Evolutionary conservation across 164 flowering plant genomes (phyloP).

Genomic region (Annona squamosa): DNA sequence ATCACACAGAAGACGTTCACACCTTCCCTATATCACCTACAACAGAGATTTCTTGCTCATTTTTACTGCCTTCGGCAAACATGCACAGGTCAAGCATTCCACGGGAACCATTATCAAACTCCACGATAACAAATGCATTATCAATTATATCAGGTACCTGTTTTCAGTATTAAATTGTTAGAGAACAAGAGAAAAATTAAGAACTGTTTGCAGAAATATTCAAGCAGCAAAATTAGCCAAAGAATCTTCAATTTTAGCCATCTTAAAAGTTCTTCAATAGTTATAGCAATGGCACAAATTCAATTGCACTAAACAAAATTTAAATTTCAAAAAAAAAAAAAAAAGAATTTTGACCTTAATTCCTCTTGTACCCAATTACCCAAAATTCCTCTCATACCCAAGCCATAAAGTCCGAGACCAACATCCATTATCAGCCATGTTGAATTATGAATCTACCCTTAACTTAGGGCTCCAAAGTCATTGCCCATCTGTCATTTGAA

Average conservation of each 20-base stretch:
- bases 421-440: no score
- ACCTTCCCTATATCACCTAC: conserved; percentile 91
- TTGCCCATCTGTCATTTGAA: no score
- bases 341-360: no score
- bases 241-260: not conserved
- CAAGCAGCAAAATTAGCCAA: not conserved
- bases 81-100: conserved; percentile 95
- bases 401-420: no score
- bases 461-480: no score
- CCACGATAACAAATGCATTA: conserved; percentile 87
- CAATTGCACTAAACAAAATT: not conserved
- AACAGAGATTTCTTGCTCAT: conserved; percentile 96
- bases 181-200: not conserved
- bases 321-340: no score
- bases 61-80: conserved; percentile 98
- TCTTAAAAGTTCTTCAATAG: not conserved
- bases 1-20: not conserved
- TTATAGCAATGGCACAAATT: not conserved
- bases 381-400: no score
- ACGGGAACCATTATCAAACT: conserved; percentile 81
- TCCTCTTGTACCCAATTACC: no score
- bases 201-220: not conserved
- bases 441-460: no score
- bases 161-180: conserved; percentile 3
- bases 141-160: conserved; percentile 97